A percentile compares a stretch with the other conserved stretches of the same genome.
phyloP scores from a whole-genome alignment of 1,284 basidiomycete species.

The Irpex lacteus region DNA sequence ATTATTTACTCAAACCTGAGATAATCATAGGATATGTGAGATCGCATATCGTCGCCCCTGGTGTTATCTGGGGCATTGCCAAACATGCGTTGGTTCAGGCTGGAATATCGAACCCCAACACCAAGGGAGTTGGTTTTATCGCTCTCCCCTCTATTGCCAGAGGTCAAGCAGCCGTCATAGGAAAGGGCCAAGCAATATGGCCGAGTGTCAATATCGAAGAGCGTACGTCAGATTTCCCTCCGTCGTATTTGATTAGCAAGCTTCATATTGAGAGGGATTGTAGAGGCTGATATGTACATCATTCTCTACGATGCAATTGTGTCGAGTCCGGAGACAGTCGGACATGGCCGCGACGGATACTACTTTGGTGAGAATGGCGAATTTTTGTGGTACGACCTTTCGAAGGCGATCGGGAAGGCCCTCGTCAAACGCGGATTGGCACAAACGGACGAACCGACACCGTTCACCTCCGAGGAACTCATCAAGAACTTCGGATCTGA shows the following conservation, averaged over 20 bases:
- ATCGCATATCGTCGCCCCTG: constrained; percentile 36
- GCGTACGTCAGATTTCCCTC: constrained; percentile 23
- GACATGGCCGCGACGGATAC: constrained; percentile 42
- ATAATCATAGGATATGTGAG: constrained; percentile 31
- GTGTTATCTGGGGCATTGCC: constrained; percentile 36
- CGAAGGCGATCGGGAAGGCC: constrained; percentile 29
- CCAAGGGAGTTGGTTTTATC: constrained; percentile 31
- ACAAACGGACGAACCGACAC: constrained; percentile 24
- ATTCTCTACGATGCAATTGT: constrained; percentile 20
- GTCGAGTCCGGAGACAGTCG: constrained; percentile 12
- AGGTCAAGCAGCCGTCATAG: constrained; percentile 31
- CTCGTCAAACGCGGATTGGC: constrained; percentile 28
- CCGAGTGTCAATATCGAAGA: constrained; percentile 42
- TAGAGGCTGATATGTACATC: constrained; percentile 22
- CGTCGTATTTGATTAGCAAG: not conserved
- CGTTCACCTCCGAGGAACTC: constrained; percentile 19
- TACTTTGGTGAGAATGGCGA: constrained; percentile 49
- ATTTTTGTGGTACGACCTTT: constrained; percentile 33
- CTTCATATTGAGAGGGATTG: not conserved
- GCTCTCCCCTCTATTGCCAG: constrained; percentile 27
- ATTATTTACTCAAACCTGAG: not conserved
- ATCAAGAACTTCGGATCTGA: not conserved
- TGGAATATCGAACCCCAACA: constrained; percentile 33
- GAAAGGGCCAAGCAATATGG: constrained; percentile 28
- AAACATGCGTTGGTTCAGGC: constrained; percentile 32